These are phyloP conservation scores for Poa annua DNA, from an alignment of 176 grass and related monocot species.

Conservation along the genomic window DNA sequence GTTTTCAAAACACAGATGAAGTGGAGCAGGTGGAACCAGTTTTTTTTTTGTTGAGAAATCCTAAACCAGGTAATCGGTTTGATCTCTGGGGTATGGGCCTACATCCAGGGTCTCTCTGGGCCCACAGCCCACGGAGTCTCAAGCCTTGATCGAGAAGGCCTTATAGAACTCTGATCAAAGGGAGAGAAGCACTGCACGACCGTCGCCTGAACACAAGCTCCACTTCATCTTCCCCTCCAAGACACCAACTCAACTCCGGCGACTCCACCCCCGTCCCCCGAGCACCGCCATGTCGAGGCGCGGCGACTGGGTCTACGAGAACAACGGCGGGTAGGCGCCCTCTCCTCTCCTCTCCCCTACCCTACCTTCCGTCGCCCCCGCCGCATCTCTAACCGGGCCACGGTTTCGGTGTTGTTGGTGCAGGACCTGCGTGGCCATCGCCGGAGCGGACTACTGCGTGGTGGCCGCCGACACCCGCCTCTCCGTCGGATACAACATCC, in stretches of 20 bases:
- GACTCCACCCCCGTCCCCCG: conserved; percentile 32
- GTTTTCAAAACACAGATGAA: too few species aligned
- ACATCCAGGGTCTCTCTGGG: too few species aligned
- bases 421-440: conserved; percentile 95
- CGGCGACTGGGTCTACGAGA: conserved; percentile 97
- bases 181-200: too few species aligned
- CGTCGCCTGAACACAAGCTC: neutral
- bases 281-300: conserved; percentile 73
- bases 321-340: conserved; percentile 84
- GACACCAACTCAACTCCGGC: conserved; percentile 41
- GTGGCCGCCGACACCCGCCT: conserved; percentile 93
- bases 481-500: conserved; percentile 89
- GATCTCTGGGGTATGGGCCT: too few species aligned
- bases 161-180: too few species aligned
- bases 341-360: neutral
- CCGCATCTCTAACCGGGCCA: conserved; percentile 29
- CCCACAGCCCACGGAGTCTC: too few species aligned
- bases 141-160: too few species aligned
- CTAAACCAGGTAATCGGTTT: too few species aligned
- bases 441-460: conserved; percentile 83
- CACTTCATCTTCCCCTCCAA: conserved; percentile 29
- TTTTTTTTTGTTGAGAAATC: too few species aligned
- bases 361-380: neutral
- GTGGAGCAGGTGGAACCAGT: too few species aligned
- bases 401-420: conserved; percentile 23